Evolutionary conservation across 2,329 filamentous ascomycete species (phyloP), one percentile per base, ranked within the genome.

Genomic region (Aureobasidium sp.): DNA sequence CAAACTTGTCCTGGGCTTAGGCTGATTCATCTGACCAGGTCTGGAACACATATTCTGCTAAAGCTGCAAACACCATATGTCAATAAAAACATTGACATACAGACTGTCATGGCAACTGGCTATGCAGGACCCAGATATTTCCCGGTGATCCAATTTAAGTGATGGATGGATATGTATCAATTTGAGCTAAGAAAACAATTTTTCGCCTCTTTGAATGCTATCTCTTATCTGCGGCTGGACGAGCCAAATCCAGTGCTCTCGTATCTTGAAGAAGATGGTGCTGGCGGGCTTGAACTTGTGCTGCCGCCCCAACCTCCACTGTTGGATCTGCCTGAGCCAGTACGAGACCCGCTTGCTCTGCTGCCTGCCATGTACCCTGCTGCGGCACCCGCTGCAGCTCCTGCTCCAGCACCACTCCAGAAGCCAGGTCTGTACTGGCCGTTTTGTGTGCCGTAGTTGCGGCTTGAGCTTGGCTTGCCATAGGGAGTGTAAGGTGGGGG

Each of bases 51-150:
- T 66, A 85, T 97, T 49, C 70, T 96, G 37, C 74, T 97, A 58
- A 96, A 96, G 74, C 81, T 96, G 67, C 96, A 89, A 87, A 90
- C 84, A 62, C 86, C 86, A 2, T 80, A 81, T 55, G 79, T 81
- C 22, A 81, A 84, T 42, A 76, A 79, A 3, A 95, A 94, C 62
- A 94, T 96, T 58, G 90, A 95, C 64, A 89, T 97, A 34, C 86
- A 95, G 67, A 88, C 85, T 40, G 84, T 96, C 21, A 79, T 90
- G 55, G 86, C 84, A 1, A 84, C 86, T 63, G 91, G 91, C 0
- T 96, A 84, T 69, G 87, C 88, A 0, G 91, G 91, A 4, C 86
- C 88, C 8, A 80, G 90, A 56, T 95, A 57, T 25, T 56, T 56
- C 19, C 55, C 55, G 3, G 55, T 51, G 4, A 35, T 53, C 4